Percentiles rank a stretch among this genome's conserved stretches.
phyloP scores from a whole-genome alignment of 306 rosid species.

The Vigna unguiculata region DNA sequence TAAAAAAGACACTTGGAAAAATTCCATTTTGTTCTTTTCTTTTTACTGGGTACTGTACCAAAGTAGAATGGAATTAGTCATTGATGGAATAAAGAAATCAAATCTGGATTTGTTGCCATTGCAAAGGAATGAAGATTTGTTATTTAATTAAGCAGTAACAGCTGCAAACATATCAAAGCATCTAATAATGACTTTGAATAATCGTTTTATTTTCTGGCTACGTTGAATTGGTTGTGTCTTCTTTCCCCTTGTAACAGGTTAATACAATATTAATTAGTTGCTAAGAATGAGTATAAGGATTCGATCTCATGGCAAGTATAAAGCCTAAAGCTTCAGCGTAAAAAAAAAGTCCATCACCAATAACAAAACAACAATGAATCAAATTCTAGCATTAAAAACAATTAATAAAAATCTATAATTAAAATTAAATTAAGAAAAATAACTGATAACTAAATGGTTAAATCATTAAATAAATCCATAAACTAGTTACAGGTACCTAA shows the following conservation, averaged over 20 bases:
- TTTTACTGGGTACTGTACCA: not conserved
- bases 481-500: not conserved
- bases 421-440: not conserved
- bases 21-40: conserved; percentile 1
- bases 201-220: not conserved
- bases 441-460: too few relatives aligned
- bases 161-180: not conserved
- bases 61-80: conserved; percentile 3
- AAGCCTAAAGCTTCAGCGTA: too few relatives aligned
- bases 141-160: not conserved
- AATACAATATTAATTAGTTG: too few relatives aligned
- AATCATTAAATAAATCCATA: not conserved
- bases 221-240: not conserved
- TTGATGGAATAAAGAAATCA: not conserved
- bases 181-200: not conserved
- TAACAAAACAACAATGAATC: not conserved
- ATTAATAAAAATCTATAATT: not conserved
- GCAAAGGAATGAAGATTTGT: not conserved
- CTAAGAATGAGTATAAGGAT: too few relatives aligned
- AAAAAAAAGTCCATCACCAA: not conserved
- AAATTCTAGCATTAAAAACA: not conserved
- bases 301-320: not conserved
- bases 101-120: not conserved
- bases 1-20: not conserved
- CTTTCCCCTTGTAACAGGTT: too few relatives aligned